Percentiles rank a stretch among this genome's conserved stretches.
phyloP scores from a whole-genome alignment of 2,329 filamentous ascomycete genomes.

The Ophiostoma ulmi region DNA sequence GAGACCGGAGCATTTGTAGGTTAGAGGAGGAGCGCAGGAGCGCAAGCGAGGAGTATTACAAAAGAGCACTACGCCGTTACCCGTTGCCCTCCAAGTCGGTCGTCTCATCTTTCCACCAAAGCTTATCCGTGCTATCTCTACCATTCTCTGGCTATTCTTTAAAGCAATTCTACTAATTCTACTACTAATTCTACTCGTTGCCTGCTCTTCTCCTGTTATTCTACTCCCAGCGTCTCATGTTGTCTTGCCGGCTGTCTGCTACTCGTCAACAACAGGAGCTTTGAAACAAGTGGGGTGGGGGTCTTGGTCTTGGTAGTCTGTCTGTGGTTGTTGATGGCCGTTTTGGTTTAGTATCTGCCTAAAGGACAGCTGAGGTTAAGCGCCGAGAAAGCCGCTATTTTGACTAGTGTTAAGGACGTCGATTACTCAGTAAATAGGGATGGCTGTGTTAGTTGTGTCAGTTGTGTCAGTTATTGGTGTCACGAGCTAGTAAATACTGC shows the following conservation, averaged over 20 bases:
- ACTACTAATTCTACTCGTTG: not conserved
- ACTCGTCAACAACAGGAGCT: not conserved
- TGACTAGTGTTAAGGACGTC: not conserved
- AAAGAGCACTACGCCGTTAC: not conserved
- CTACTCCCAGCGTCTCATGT: constrained; percentile 2
- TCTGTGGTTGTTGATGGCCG: not conserved
- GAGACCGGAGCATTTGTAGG: not conserved
- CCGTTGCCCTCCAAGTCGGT: not conserved
- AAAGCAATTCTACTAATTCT: not conserved
- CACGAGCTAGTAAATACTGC: too few species aligned
- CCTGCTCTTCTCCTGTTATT: not conserved
- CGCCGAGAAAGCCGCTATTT: not conserved
- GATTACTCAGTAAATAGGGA: not conserved
- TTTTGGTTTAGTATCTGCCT: not conserved
- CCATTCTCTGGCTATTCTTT: not conserved
- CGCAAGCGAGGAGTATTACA: not conserved
- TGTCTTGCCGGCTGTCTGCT: not conserved
- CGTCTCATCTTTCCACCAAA: constrained; percentile 8
- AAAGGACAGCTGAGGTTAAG: not conserved
- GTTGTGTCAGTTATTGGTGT: too few species aligned
- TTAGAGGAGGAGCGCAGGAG: not conserved
- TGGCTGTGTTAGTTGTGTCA: too few species aligned
- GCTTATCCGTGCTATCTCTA: not conserved
- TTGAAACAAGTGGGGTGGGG: not conserved
- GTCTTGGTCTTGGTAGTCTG: not conserved